Base-by-base conservation (phyloP, 805 yeast species). In the Teunomyces cretensis region DNA sequence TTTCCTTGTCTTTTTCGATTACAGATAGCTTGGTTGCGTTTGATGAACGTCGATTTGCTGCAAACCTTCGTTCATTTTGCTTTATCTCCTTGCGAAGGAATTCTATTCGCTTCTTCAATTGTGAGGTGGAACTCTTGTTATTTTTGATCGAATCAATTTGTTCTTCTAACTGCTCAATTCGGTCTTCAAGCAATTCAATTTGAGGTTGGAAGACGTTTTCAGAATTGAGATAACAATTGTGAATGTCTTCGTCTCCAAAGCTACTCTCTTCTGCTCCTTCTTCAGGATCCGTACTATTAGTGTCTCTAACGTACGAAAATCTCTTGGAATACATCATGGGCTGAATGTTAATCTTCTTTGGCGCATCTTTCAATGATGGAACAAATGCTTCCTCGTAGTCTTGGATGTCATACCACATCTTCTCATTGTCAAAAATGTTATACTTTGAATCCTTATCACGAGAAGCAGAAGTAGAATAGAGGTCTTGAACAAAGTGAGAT, bases 261-360 rank as follows among this genome's bases (percentile, higher is more conserved):
- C 46, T 31, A 8, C 56, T 54, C 8, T 45, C 46, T 8, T 36
- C 52, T 40, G 36, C 44, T 8, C 15, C 45, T 9, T 53, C 55
- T 4, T 41, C 41, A n/a, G 43, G 37, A 2, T 38, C 38, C 11
- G 42, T 33, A 2, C 39, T 39, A 7, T 48, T 50, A 2, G 88
- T 81, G 50, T 84, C 81, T 40, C 92, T 74, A 49, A 78, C 67
- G 60, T 88, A 91, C 2, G 84, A 71, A 58, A 90, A 84, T 36
- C 80, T 68, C 4, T 92, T 87, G 0, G 95, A 73, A 61, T 68
- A 81, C 53, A 88, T 55, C 49, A 90, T 64, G 2, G 96, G 92
- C 35, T 68, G 57, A 2, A 84, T 76, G 11, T 64, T 68, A 39
- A 88, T 70, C 9, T 54, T 35, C 47, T 83, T 70, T 3, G 63